Evolutionary conservation across 208 protist genomes (phyloP), one percentile per base, ranked within the genome.

Genomic region (Tritrichomonas foetus): DNA sequence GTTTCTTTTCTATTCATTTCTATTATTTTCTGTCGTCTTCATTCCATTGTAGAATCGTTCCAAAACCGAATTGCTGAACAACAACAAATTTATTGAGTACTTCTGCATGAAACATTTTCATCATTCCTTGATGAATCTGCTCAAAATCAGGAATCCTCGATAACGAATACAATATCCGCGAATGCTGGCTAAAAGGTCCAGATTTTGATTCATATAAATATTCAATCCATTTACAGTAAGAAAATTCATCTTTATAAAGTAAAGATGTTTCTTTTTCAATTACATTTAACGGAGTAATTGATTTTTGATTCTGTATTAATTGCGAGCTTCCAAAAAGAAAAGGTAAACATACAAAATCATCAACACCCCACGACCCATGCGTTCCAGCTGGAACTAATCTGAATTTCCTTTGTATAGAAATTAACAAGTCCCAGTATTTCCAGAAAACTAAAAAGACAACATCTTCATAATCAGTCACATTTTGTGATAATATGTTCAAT

Each of bases 321-420:
- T 99, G 99, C 22, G 98, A 94, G n/a, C 97, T 95, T 22, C 99
- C 99, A 57, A 97, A 98, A 2, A 99, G 94, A 95, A 99, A 99
- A 3, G 98, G 97, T 36, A 99, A 94, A 95, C 99, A 98, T 93
- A 99, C 98, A 94, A 98, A 99, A 95, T 99, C 99, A 95, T 99
- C 99, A 3, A 99, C 96, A 33, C 98, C 97, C 98, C 98, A 99
- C 44, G 99, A 98, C 36, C 98, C 98, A 93, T 99, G 98, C 49
- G 97, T 98, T 22, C 93, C 98, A 0, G 98, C 98, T 11, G 98
- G 98, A 96, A 99, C 98, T 30, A 99, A 72, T 0, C 0, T 75
- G 55, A 92, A 93, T 27, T 64, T 95, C 14, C 41, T 69, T 93
- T 97, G 96, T 33, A 98, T 72, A 22, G 93, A 93, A 11, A 98